Base-by-base conservation (phyloP, 345 rosid species). In the Cardamine resedifolia region DNA sequence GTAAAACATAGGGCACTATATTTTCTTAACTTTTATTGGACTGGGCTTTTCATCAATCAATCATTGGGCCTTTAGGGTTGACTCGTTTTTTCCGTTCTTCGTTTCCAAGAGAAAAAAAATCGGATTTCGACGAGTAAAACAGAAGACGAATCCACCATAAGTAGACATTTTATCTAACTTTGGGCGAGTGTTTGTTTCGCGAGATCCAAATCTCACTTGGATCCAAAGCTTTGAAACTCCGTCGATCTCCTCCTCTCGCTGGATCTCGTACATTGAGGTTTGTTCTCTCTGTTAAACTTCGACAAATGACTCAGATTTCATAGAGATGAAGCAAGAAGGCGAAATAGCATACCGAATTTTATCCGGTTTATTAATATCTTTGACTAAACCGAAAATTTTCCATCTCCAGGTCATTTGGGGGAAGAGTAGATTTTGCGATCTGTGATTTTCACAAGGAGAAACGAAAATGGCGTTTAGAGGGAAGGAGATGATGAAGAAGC, bases 401-500 rank as follows among this genome's bases (percentile, higher is more conserved):
- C 43, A 45, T 19, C 3, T 34, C 2, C 57, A 64, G 49, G 65
- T 60, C 30, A 28, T 24, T 64, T 73, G 10, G 30, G 63, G 59
- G 24, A 65, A 65, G 41, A 26, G 16, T 2, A 19, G 64, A 34
- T 15, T 69, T 33, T 21, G 8, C 57, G 66, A 76, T 76, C 79
- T 68, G 57, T 23, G 50, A 15, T 24, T 19, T 58, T 45, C 2
- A 0, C 3, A 3, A 39, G 47, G 21, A 19, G 61, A 67, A 33
- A 51, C 64, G 31, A 66, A 55, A 23, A 92, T 92, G 98, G 91
- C 93, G 65, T 92, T 88, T 33, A 77, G 93, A 82, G 96, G 96
- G 81, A 90, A 64, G 74, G 90, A 87, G 82, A 87, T 88, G 89
- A 87, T 90, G 96, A 91, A 91, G 82, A 94, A 85, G 76, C 70